Evolutionary conservation across 23 red algal species (phyloP), one percentile per base, ranked within the genome.

Genomic region (Gracilaria gracilis): DNA sequence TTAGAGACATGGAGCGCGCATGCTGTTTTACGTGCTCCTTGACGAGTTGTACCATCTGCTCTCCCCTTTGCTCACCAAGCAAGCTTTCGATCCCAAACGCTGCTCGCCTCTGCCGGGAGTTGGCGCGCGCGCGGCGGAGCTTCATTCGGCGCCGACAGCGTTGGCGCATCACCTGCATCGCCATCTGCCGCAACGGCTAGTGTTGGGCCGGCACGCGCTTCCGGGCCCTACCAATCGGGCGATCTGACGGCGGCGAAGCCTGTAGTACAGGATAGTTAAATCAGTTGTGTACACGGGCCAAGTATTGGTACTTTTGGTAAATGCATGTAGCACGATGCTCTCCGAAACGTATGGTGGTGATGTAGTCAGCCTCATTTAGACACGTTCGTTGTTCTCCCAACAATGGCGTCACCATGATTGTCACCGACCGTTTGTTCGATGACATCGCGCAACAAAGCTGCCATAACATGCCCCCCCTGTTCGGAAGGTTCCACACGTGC

Each of bases 401-500:
- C 42, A 7, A 11, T 7, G 42, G 42, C 42, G 11, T 46, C 42
- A 11, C 42, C 11, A 11, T 4, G 42, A 4, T 46, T 4, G 42
- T 46, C 5, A 46, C 42, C 42, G 11, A 46, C 5, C 42, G 4
- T 4, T 11, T 46, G 42, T 46, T 67, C 55, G 20, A 90, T 80
- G n/a, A 61, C 74, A 71, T 64, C 21, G 54, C 47, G 42, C 54
- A 94, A 55, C 34, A 88, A 48, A 29, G 42, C 46, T 33, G 92
- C 92, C 34, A 94, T 87, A 34, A 39, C 70, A 25, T 58, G 29
- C 1, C 87, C 94, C 14, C 94, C 94, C 16, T 79, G 20, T 33
- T 78, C 88, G 38, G 59, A 76, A 24, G 94, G 94, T 80, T 96
- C 94, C 51, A 92, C 88, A 33, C 94, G 80, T 20, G 48, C 71